Conservation (phyloP, 768 basidiomycete species). For the Ephemerocybe angulata region DNA sequence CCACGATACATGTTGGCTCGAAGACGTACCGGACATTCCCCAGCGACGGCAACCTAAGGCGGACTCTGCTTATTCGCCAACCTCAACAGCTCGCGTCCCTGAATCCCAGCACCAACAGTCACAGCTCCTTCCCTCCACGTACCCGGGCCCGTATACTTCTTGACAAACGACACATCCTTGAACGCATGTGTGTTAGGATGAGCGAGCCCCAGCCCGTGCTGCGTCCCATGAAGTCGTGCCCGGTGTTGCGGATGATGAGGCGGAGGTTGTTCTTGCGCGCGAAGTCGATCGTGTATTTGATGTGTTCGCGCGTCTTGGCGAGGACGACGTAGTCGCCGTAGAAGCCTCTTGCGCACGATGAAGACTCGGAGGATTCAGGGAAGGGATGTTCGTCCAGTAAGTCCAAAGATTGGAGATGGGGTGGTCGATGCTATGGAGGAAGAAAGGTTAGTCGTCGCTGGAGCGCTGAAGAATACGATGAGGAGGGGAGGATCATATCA, state of each 20-base stretch:
- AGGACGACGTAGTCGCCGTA: constrained; percentile 18
- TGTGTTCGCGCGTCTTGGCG: constrained; percentile 15
- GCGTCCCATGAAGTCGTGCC: constrained; percentile 16
- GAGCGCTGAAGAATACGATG: background rate
- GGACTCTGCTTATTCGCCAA: constrained; percentile 9
- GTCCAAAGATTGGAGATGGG: constrained; percentile 7
- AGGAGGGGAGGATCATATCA: background rate
- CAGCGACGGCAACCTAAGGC: constrained; percentile 9
- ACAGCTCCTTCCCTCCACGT: constrained; percentile 16
- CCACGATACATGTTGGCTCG: too few relatives aligned
- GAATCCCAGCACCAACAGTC: constrained; percentile 18
- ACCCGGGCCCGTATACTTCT: constrained; percentile 12
- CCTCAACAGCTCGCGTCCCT: constrained; percentile 12
- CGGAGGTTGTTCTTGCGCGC: constrained; percentile 18
- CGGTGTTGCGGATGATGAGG: constrained; percentile 21
- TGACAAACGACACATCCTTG: constrained; percentile 15
- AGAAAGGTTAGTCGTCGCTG: background rate
- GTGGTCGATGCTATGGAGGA: constrained; percentile 1
- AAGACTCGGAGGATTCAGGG: constrained; percentile 12
- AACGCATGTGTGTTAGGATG: constrained; percentile 18
- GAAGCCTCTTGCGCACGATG: constrained; percentile 9
- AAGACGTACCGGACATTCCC: constrained; percentile 16
- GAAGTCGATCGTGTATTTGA: constrained; percentile 19
- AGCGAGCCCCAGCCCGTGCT: background rate
- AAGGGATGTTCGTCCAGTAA: constrained; percentile 14